These are phyloP conservation scores for Cercospora sp. DNA, from an alignment of 2,329 filamentous ascomycete genomes.

Conservation along the genomic window DNA sequence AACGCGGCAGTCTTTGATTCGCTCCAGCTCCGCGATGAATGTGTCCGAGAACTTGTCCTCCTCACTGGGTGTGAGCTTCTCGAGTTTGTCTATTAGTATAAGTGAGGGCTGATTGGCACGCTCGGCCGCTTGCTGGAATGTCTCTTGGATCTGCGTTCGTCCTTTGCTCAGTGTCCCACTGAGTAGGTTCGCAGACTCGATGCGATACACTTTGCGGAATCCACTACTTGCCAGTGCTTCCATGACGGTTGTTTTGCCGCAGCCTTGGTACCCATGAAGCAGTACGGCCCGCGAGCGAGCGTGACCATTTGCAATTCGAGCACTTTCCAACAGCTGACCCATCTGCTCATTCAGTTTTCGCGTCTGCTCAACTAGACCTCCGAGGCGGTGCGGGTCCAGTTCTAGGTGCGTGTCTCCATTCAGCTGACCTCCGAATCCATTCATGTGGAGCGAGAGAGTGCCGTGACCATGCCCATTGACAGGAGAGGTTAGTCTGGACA, in stretches of 20 bases:
- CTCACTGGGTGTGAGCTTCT: constrained; percentile 64
- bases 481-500: neutral
- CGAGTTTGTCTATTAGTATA: constrained; percentile 75
- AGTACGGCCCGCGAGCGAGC: constrained; percentile 57
- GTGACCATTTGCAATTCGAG: constrained; percentile 7
- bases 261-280: constrained; percentile 78
- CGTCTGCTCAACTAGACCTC: constrained; percentile 67
- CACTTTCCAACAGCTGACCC: constrained; percentile 29
- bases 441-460: neutral
- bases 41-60: constrained; percentile 45
- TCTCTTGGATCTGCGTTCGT: constrained; percentile 57
- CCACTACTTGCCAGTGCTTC: constrained; percentile 61
- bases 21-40: constrained; percentile 57
- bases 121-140: constrained; percentile 67
- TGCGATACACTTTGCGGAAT: constrained; percentile 69
- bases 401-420: neutral
- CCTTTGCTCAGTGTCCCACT: constrained; percentile 47
- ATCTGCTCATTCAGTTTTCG: constrained; percentile 67
- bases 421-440: neutral
- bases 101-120: constrained; percentile 67
- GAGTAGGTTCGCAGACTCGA: constrained; percentile 51
- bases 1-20: constrained; percentile 58
- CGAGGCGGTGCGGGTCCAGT: constrained; percentile 54
- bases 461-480: neutral
- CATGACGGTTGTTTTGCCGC: constrained; percentile 78